A percentile compares a stretch with the other conserved stretches of the same genome.
Evolutionary conservation across 2,329 filamentous ascomycete species (phyloP).

Genomic region (Penicillium sp.): DNA sequence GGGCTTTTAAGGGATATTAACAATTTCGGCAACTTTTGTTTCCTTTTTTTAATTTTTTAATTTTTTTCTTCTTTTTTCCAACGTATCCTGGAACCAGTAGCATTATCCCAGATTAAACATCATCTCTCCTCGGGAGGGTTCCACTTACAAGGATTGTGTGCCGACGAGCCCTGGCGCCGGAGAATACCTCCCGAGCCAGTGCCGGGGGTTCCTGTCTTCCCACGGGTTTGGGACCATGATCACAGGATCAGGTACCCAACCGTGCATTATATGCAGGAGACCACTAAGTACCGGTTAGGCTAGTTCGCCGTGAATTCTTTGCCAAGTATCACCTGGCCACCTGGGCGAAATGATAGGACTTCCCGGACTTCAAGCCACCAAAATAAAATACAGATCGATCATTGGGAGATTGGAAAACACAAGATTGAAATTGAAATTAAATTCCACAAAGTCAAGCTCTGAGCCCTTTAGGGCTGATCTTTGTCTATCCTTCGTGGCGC

Average conservation of each 20-base stretch:
- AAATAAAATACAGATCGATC: background rate
- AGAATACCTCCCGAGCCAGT: slow-evolving; percentile 9
- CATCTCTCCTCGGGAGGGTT: background rate
- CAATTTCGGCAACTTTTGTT: no score
- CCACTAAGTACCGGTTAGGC: slow-evolving; percentile 13
- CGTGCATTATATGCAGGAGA: slow-evolving; percentile 12
- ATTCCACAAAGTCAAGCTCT: background rate
- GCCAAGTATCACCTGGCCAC: background rate
- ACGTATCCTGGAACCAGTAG: background rate
- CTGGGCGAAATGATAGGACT: background rate
- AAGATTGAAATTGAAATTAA: background rate
- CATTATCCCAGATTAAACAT: background rate
- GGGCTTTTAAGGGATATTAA: background rate
- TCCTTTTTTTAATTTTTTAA: background rate
- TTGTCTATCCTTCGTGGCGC: background rate
- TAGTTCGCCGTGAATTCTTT: slow-evolving; percentile 12
- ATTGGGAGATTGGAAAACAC: background rate
- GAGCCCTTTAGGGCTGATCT: background rate
- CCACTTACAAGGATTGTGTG: background rate
- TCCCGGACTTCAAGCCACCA: background rate
- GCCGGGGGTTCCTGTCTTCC: background rate
- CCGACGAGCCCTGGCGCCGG: background rate
- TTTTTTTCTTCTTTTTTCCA: background rate
- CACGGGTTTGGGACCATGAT: slow-evolving; percentile 5
- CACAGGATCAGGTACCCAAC: slow-evolving; percentile 9